A percentile compares a stretch with the other conserved stretches of the same genome.
These are phyloP conservation scores for Pelargonium citronellum DNA, from an alignment of 441 rosid species.

Conservation along the genomic window DNA sequence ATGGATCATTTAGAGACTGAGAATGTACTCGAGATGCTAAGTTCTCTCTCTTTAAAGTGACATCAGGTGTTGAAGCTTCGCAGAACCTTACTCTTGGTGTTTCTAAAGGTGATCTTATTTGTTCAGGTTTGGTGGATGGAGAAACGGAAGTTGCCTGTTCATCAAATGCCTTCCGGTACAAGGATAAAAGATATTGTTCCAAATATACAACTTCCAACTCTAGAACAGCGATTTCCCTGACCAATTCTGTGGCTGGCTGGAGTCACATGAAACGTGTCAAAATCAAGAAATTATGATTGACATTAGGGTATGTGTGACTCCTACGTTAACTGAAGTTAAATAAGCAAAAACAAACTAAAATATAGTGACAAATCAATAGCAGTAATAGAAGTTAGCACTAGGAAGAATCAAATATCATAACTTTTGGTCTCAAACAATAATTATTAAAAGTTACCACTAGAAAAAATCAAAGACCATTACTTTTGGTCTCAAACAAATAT, in stretches of 20 bases:
- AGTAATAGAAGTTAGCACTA: too few relatives aligned
- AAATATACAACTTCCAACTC: conserved; percentile 85
- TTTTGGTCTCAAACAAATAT: conserved; percentile 3
- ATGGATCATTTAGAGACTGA: conserved; percentile 27
- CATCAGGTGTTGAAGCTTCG: conserved; percentile 39
- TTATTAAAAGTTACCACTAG: too few relatives aligned
- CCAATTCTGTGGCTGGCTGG: conserved; percentile 74
- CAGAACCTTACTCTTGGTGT: conserved; percentile 35
- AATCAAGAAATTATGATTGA: too few relatives aligned
- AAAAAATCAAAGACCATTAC: too few relatives aligned
- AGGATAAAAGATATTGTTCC: conserved; percentile 81
- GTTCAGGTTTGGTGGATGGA: conserved; percentile 41
- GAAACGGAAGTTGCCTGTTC: conserved; percentile 45
- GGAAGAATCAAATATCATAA: too few relatives aligned
- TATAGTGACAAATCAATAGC: too few relatives aligned
- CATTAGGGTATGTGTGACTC: too few relatives aligned
- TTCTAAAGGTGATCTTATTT: conserved; percentile 34
- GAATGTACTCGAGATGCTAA: conserved; percentile 33
- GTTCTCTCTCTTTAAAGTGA: conserved; percentile 33
- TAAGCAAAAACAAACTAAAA: too few relatives aligned
- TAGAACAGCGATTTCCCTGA: conserved; percentile 75
- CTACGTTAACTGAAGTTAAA: too few relatives aligned
- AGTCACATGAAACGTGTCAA: conserved; percentile 16
- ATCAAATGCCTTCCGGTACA: conserved; percentile 83
- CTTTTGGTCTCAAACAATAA: too few relatives aligned